These are phyloP conservation scores for Mycena citricolor DNA, from an alignment of 1,284 basidiomycete species.

Conservation along the genomic window DNA sequence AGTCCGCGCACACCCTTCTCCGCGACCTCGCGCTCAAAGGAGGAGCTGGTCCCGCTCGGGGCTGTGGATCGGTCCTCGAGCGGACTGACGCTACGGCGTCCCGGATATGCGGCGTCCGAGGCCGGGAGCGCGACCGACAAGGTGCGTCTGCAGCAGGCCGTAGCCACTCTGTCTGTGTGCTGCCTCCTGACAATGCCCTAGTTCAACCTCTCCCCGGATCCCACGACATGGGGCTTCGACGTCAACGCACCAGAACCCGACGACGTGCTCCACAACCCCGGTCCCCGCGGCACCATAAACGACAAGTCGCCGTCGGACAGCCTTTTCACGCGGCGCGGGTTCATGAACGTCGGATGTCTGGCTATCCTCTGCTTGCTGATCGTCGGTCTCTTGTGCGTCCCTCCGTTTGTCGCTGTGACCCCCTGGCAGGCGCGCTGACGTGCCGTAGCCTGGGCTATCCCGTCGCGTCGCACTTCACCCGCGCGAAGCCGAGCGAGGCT, in stretches of 20 bases:
- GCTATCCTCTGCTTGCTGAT: conserved; percentile 47
- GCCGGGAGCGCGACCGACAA: conserved; percentile 15
- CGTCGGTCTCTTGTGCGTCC: conserved; percentile 52
- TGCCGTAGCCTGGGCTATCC: conserved; percentile 38
- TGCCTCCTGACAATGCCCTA: conserved; percentile 10
- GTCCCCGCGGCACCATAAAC: conserved; percentile 33
- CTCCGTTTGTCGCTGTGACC: conserved; percentile 4
- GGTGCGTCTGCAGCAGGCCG: neutral
- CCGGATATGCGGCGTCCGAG: too few species aligned
- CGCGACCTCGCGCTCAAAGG: too few species aligned
- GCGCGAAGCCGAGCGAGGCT: neutral
- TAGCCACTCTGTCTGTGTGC: neutral
- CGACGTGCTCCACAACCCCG: conserved; percentile 33
- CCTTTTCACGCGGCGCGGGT: conserved; percentile 46
- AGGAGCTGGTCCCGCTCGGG: too few species aligned
- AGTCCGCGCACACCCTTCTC: too few species aligned
- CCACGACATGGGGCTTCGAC: conserved; percentile 28
- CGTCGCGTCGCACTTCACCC: conserved; percentile 21
- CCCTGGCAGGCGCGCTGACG: conserved; percentile 27
- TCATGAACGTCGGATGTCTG: conserved; percentile 66
- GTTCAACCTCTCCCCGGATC: conserved; percentile 32
- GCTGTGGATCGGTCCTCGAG: too few species aligned
- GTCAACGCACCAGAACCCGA: conserved; percentile 27
- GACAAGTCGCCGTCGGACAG: neutral
- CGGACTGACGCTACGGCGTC: too few species aligned